Base-by-base conservation (phyloP, 2,329 filamentous ascomycete species). In the Phialemoniopsis sp. region DNA sequence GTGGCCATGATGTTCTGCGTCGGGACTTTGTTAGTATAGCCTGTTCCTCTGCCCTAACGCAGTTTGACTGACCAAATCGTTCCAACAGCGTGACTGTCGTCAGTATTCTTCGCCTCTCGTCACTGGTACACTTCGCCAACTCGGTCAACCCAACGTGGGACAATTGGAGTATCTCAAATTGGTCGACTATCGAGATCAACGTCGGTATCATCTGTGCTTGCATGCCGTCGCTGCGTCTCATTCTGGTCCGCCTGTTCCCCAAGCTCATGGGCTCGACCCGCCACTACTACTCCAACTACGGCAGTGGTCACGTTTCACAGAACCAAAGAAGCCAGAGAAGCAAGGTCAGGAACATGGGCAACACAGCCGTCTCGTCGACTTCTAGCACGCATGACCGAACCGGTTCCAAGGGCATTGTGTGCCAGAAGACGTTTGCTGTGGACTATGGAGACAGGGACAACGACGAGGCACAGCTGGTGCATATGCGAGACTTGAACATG, bases 1-100 rank as follows among this genome's bases (percentile, higher is more conserved):
- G 60, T 70, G 4, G 48, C 52, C 13, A 41, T 69, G 36, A 71
- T 73, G 65, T 70, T 73, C 46, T 56, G 56, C 6, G 59, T 72
- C 10, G 69, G 70, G 7, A 50, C 54, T 4, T 61, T 62, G 56
- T 57, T 34, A 31, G 48, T 47, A 10, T 6, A 26, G 6, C 21
- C 21, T 6, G 21, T 26, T 4, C 10, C 13, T 30, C 5, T 30
- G 14, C 29, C 18, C 7, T 16, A 26, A 6, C 6, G 21, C 21
- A 26, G 6, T 6, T 26, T 26, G 6, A 10, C 21, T 26, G 10
- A 26, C 21, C 21, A 26, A 6, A 6, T 6, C 6, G 10, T 26
- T 26, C 21, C 10, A 10, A 26, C 10, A 26, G 21, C 29, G 56
- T 55, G 38, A 55, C 54, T 4, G 39, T 57, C 12, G 55, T 58